A percentile compares a stretch with the other conserved stretches of the same genome.
Conservation (phyloP, 2,329 filamentous ascomycete genomes). For the Penicillium fuscoglaucum region DNA sequence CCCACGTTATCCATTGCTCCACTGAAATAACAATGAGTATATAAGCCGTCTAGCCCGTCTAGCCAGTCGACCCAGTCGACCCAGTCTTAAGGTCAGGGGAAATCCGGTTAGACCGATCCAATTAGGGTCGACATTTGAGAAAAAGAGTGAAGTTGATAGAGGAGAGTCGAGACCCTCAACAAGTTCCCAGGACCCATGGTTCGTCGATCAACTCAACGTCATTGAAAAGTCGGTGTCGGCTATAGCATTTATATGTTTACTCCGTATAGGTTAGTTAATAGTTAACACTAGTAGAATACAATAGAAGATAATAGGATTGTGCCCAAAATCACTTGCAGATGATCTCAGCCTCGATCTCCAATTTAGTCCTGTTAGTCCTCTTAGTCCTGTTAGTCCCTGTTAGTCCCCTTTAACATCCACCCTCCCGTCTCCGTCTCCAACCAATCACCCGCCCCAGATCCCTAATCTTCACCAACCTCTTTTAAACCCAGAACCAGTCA, state of each 20-base stretch:
- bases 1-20: slow-evolving; percentile 1
- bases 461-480: slow-evolving; percentile 12
- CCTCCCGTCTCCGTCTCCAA: slow-evolving; percentile 10
- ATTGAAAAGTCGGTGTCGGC: background rate
- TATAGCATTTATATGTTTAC: too few species aligned
- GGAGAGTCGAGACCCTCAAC: background rate
- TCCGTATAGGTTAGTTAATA: too few species aligned
- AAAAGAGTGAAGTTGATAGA: background rate
- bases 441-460: slow-evolving; percentile 16
- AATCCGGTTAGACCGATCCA: background rate
- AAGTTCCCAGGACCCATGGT: background rate
- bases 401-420: slow-evolving; percentile 12
- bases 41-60: too few species aligned
- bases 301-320: background rate
- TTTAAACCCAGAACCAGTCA: slow-evolving; percentile 15
- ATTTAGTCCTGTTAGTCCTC: background rate
- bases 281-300: too few species aligned
- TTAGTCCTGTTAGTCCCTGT: background rate
- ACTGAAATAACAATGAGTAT: background rate
- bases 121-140: background rate
- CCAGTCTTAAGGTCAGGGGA: background rate
- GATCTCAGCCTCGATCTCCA: slow-evolving; percentile 2
- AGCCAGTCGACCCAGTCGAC: background rate
- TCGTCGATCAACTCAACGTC: slow-evolving; percentile 5
- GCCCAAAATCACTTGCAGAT: slow-evolving; percentile 5